Base-by-base conservation (phyloP, 352 stramenopile species). In the Globisporangium yorkense region DNA sequence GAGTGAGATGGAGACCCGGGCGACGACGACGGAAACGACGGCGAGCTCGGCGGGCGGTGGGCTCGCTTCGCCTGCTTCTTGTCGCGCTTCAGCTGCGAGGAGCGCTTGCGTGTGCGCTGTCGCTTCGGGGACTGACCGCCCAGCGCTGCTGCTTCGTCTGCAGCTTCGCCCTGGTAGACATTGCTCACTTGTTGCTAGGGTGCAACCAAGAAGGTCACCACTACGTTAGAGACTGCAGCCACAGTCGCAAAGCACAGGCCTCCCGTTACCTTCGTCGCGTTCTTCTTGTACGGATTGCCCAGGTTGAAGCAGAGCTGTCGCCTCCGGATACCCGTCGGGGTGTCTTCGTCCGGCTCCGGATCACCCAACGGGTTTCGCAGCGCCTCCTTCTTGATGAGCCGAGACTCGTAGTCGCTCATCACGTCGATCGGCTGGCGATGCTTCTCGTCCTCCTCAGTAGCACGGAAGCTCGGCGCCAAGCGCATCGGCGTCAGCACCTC, bases 231-330 rank as follows among this genome's bases (percentile, higher is more conserved):
- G 3, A 9, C 31, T 35, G 31, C 31, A 35, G 31, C 31, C 31
- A 35, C 31, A 9, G 5, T 35, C 31, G 31, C 31, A 35, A 35
- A 35, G 31, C 31, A 35, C 31, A 35, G 5, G 31, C 31, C 8
- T 7, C 10, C 18, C 48, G 61, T 10, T 53, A 84, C 74, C 64
- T 96, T 96, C 2, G 81, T 87, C n/a, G 80, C 67, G 45, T 71
- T 92, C 67, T 94, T 94, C 68, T 94, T 96, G 79, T 96, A 96
- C 18, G 86, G 86, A 47, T 92, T 94, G 18, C 85, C 86, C 5
- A 96, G 61, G 43, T 93, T 93, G 57, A 96, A 94, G 48, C 79
- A 89, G 13, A 96, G 60, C 54, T 96, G 85, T 8, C 86, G 79
- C 20, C 86, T 68, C 51, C 84, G 70, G 12, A 91, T 56, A 15